phyloP scores from a whole-genome alignment of 345 rosid genomes.

The Ceriops decandra region DNA sequence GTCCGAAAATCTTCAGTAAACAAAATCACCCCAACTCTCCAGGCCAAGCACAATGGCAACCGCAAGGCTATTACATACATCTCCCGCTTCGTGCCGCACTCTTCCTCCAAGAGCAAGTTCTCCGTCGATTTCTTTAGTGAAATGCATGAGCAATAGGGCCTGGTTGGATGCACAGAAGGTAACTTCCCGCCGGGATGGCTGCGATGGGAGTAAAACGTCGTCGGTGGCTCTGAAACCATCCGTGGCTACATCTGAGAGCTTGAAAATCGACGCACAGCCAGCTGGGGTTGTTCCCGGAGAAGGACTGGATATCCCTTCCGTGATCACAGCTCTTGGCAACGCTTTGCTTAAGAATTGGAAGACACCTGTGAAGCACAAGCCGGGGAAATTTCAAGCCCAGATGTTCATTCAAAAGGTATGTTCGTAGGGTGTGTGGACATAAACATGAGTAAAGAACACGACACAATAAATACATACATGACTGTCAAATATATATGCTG shows the following conservation, averaged over 20 bases:
- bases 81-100: conserved; percentile 11
- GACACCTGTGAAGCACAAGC: conserved; percentile 18
- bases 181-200: conserved; percentile 1
- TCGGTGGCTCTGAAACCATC: conserved; percentile 29
- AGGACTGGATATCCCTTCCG: conserved; percentile 13
- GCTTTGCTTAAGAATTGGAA: conserved; percentile 22
- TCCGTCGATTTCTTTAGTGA: conserved; percentile 13
- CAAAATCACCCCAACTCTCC: background rate
- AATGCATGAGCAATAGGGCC: conserved; percentile 18
- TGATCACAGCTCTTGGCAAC: conserved; percentile 10
- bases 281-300: conserved; percentile 11
- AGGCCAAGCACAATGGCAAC: conserved; percentile 30
- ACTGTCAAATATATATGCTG: too few species aligned
- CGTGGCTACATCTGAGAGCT: conserved; percentile 14
- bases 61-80: conserved; percentile 32
- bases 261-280: conserved; percentile 17
- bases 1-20: background rate
- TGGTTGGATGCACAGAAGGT: conserved; percentile 18
- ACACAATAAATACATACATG: too few species aligned
- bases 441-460: too few species aligned
- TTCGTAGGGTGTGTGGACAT: background rate
- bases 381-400: conserved; percentile 39
- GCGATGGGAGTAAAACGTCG: conserved; percentile 26
- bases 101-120: conserved; percentile 18
- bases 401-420: conserved; percentile 25